A percentile compares a stretch with the other conserved stretches of the same genome.
These are phyloP conservation scores for Porcisia hertigi DNA, from an alignment of 208 protist genomes.

Conservation along the genomic window DNA sequence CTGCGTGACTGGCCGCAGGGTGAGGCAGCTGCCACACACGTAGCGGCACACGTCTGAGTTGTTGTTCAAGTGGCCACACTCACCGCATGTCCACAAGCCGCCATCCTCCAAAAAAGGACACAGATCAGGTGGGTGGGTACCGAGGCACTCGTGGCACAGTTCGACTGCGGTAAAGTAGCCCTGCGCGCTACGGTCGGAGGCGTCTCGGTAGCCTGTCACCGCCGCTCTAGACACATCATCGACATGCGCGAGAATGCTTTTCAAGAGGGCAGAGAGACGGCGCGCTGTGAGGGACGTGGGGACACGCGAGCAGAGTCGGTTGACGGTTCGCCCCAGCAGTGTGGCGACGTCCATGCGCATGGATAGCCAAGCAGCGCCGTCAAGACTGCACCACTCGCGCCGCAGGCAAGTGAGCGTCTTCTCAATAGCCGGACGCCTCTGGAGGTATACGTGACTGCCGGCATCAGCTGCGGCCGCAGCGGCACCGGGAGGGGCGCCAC, in stretches of 20 bases:
- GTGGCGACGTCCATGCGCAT: conserved; percentile 24
- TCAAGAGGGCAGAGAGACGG: conserved; percentile 48
- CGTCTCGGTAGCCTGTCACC: conserved; percentile 18
- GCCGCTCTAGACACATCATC: conserved; percentile 42
- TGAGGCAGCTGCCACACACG: conserved; percentile 69
- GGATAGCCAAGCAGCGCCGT: conserved; percentile 9
- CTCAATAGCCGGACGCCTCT: conserved; percentile 15
- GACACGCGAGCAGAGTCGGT: conserved; percentile 20
- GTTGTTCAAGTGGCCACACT: conserved; percentile 52
- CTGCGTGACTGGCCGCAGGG: conserved; percentile 60
- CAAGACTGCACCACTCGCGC: conserved; percentile 17
- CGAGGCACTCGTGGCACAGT: conserved; percentile 67
- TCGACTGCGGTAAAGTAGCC: conserved; percentile 32
- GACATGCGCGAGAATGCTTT: conserved; percentile 48
- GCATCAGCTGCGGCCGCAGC: background rate
- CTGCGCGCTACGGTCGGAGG: conserved; percentile 13
- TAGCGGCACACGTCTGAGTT: conserved; percentile 81
- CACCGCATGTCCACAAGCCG: conserved; percentile 58
- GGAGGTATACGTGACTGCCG: background rate
- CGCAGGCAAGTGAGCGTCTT: conserved; percentile 14
- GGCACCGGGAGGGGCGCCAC: background rate
- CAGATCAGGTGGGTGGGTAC: conserved; percentile 55
- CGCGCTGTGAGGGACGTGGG: conserved; percentile 29
- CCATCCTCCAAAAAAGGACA: conserved; percentile 39
- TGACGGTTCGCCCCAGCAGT: conserved; percentile 13